These are phyloP conservation scores for Podila epicladia DNA, from an alignment of 192 early-diverging fungal species.

Conservation along the genomic window DNA sequence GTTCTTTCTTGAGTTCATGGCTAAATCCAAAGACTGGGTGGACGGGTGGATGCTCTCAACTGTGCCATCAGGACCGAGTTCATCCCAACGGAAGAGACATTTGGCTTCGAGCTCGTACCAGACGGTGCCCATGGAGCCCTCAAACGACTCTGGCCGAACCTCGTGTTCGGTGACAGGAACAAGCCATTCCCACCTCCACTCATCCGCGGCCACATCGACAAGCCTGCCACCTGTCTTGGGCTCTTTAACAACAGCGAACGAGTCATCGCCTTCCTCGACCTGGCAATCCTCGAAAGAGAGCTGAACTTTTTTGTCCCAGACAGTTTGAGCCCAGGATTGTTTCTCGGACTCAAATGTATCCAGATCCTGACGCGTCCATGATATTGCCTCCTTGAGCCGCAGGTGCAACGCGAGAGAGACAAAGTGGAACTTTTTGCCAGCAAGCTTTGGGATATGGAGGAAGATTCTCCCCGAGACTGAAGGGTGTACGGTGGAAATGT, in stretches of 20 bases:
- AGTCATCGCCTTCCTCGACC: conserved; percentile 11
- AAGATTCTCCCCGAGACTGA: conserved; percentile 28
- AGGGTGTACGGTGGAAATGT: conserved; percentile 20
- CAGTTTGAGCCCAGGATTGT: conserved; percentile 25
- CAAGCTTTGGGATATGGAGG: conserved; percentile 19
- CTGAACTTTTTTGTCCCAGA: conserved; percentile 41
- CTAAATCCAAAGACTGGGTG: neutral
- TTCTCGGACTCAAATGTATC: conserved; percentile 33
- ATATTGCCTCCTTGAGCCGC: conserved; percentile 33
- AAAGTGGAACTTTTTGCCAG: conserved; percentile 32
- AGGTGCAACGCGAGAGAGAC: conserved; percentile 36
- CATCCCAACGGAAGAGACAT: conserved; percentile 42
- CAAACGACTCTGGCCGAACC: conserved; percentile 37
- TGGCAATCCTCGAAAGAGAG: conserved; percentile 19
- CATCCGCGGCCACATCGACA: conserved; percentile 2
- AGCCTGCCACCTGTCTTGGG: neutral
- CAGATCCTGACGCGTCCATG: conserved; percentile 32
- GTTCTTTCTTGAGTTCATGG: neutral
- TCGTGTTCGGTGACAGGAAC: conserved; percentile 25
- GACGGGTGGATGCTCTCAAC: neutral
- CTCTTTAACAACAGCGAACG: neutral
- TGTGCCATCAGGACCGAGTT: conserved; percentile 13
- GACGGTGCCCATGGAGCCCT: conserved; percentile 33
- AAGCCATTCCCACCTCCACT: conserved; percentile 50
- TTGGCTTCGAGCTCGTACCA: conserved; percentile 51